Conservation (phyloP, 2,329 filamentous ascomycete species). For the Trichoderma asperellum region DNA sequence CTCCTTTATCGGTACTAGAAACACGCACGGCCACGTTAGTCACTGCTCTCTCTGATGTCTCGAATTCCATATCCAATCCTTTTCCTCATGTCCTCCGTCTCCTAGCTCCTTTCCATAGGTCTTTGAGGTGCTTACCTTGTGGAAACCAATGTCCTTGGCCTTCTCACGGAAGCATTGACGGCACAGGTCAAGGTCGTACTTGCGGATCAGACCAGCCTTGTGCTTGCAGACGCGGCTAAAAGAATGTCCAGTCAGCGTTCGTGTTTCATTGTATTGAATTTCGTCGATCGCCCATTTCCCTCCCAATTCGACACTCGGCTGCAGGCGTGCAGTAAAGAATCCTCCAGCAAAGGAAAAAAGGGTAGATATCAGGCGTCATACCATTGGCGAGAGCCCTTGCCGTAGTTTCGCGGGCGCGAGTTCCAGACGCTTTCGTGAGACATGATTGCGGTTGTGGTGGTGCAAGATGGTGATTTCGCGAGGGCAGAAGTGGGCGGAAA, state of each 20-base stretch:
- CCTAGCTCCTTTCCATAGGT: neutral
- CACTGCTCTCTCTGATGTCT: neutral
- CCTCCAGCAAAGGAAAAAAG: neutral
- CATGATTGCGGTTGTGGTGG: constrained; percentile 53
- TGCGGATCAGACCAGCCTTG: constrained; percentile 98
- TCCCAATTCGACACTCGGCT: constrained; percentile 6
- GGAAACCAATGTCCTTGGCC: constrained; percentile 72
- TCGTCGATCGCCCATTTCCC: constrained; percentile 12
- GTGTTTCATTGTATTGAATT: neutral
- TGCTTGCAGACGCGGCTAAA: constrained; percentile 76
- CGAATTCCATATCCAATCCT: neutral
- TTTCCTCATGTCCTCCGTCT: neutral
- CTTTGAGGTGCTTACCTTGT: constrained; percentile 59
- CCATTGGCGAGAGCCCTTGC: constrained; percentile 94
- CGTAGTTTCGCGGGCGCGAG: constrained; percentile 95
- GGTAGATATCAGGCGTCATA: constrained; percentile 55
- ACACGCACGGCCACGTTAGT: constrained; percentile 31
- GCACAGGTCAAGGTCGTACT: constrained; percentile 94
- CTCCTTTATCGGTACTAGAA: constrained; percentile 46
- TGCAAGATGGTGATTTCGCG: constrained; percentile 43
- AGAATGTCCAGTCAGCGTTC: constrained; percentile 38
- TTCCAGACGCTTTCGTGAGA: constrained; percentile 97
- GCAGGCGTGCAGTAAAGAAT: constrained; percentile 2
- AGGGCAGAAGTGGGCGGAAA: constrained; percentile 42
- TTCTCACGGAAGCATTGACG: constrained; percentile 80